A percentile compares a stretch with the other conserved stretches of the same genome.
phyloP scores from a whole-genome alignment of 495 filamentous ascomycete species.

The Barbatosphaeria neglecta region DNA sequence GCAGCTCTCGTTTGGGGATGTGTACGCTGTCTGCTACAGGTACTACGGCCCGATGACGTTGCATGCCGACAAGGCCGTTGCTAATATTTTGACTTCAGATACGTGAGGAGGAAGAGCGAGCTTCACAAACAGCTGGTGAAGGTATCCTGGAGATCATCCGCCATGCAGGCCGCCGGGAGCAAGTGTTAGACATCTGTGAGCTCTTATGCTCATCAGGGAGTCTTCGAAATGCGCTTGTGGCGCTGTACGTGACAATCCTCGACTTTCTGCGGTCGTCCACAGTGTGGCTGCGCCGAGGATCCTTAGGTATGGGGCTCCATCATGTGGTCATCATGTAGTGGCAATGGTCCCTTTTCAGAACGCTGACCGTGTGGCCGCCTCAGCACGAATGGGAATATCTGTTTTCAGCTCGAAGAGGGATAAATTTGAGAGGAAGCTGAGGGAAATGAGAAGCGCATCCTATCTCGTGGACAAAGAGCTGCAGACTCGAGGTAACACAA shows the following conservation, averaged over 20 bases:
- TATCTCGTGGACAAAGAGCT: no score
- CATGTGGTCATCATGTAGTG: no score
- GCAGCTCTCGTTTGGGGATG: neutral
- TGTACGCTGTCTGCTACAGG: neutral
- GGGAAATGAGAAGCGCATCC: no score
- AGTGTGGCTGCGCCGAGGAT: neutral
- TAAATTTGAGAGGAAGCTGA: neutral
- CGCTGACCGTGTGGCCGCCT: neutral
- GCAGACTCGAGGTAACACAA: no score
- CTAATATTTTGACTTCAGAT: neutral
- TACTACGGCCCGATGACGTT: neutral
- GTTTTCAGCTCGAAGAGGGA: neutral
- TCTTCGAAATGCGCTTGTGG: neutral
- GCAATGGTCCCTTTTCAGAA: neutral
- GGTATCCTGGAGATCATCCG: neutral
- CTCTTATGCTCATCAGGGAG: neutral
- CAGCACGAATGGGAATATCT: neutral
- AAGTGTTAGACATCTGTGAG: neutral
- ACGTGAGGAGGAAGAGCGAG: neutral
- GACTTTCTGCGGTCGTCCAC: neutral
- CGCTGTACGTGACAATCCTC: neutral
- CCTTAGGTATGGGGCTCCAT: neutral
- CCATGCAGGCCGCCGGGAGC: neutral
- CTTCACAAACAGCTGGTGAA: neutral
- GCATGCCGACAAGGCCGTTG: neutral